phyloP scores from a whole-genome alignment of 2,329 filamentous ascomycete genomes.

The Fusarium acutatum region DNA sequence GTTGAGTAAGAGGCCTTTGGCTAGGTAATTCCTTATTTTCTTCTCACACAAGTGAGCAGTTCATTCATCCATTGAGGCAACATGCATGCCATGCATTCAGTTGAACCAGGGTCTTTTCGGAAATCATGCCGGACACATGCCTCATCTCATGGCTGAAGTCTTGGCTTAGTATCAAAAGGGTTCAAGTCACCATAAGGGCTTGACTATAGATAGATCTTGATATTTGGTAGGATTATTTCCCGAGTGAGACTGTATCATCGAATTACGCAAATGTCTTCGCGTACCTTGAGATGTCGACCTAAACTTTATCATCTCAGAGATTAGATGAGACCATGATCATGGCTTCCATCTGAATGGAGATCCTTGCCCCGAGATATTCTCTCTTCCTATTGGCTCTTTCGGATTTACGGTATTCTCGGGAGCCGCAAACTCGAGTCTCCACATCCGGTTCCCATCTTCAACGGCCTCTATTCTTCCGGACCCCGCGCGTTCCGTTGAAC shows the following conservation, averaged over 20 bases:
- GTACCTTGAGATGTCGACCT: not conserved
- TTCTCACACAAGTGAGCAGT: not conserved
- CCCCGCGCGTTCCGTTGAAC: conserved; percentile 33
- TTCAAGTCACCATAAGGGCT: not conserved
- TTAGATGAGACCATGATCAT: conserved; percentile 7
- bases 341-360: not conserved
- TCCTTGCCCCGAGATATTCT: not conserved
- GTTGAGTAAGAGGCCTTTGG: not conserved
- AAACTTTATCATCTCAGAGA: not conserved
- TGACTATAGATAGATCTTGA: not conserved
- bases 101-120: conserved; percentile 11
- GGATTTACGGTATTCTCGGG: conserved; percentile 28
- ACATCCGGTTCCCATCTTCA: not conserved
- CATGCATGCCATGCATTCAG: not conserved
- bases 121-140: conserved; percentile 5
- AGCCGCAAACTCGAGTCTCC: conserved; percentile 1
- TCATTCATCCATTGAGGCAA: not conserved
- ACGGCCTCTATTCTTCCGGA: conserved; percentile 13
- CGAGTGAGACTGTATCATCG: not conserved
- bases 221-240: not conserved
- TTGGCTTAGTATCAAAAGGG: not conserved
- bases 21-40: not conserved
- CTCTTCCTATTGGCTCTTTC: conserved; percentile 27
- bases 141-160: conserved; percentile 5
- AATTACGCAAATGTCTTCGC: not conserved